phyloP scores from a whole-genome alignment of 2,329 filamentous ascomycete genomes.

The Cordyceps farinosa region DNA sequence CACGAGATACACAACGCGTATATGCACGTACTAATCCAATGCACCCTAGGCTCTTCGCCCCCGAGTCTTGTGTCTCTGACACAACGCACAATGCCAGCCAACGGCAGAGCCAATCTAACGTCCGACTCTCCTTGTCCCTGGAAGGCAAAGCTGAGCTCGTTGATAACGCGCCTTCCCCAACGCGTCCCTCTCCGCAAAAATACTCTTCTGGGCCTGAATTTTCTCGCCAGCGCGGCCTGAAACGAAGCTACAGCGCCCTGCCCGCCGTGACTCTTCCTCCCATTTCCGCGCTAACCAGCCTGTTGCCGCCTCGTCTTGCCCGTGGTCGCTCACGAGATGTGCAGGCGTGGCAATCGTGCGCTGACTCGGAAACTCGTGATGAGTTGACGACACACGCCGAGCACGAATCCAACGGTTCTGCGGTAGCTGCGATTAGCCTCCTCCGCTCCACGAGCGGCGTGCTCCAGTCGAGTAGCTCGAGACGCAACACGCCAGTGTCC shows the following conservation, averaged over 20 bases:
- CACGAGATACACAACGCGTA: background rate
- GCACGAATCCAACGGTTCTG: slow-evolving; percentile 74
- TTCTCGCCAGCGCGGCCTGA: slow-evolving; percentile 52
- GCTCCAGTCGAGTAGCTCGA: slow-evolving; percentile 55
- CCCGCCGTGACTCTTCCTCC: slow-evolving; percentile 55
- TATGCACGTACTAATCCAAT: background rate
- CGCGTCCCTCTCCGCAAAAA: slow-evolving; percentile 59
- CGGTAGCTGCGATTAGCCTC: slow-evolving; percentile 75
- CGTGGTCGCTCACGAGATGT: slow-evolving; percentile 81
- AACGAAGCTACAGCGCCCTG: slow-evolving; percentile 69
- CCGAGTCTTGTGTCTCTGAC: slow-evolving; percentile 39
- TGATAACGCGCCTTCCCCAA: slow-evolving; percentile 48
- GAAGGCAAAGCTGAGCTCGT: slow-evolving; percentile 90
- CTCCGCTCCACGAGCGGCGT: slow-evolving; percentile 64
- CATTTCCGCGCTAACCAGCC: slow-evolving; percentile 49
- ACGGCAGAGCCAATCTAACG: slow-evolving; percentile 44
- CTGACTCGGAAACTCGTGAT: slow-evolving; percentile 73
- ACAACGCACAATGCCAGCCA: slow-evolving; percentile 34
- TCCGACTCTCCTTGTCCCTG: slow-evolving; percentile 77
- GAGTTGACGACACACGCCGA: slow-evolving; percentile 78
- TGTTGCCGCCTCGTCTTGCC: slow-evolving; percentile 52
- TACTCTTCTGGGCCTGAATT: slow-evolving; percentile 46
- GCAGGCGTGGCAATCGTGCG: slow-evolving; percentile 87
- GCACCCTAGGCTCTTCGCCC: slow-evolving; percentile 41
- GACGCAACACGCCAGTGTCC: slow-evolving; percentile 56